Base-by-base conservation (phyloP, 1,284 basidiomycete genomes). In the Irpex sp. region DNA sequence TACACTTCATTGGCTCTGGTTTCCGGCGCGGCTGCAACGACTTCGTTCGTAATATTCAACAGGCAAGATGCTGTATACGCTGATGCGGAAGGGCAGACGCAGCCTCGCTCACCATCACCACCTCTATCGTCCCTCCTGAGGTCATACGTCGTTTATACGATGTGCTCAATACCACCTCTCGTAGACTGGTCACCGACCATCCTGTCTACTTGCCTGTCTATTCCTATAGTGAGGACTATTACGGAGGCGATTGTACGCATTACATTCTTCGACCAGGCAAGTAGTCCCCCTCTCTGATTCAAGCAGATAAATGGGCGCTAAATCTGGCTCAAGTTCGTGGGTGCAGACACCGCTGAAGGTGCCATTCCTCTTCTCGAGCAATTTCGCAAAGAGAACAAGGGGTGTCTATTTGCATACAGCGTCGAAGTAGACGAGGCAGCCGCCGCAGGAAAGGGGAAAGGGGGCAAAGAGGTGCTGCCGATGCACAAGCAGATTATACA, bases 251-350 rank as follows among this genome's bases (percentile, higher is more conserved):
- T 95, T 71, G 92, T 98, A 10, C 87, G 95, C 62, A 82, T 86
- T 38, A 98, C 97, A 2, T 98, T 98, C 85, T 98, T 97, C 78
- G 85, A 89, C 65, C 95, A 96, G 81, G 93, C 93, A 74, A 43
- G 86, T 78, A 43, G 86, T 78, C 6, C 49, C 11, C 68, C 32
- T 44, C 11, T n/a, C 42, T 15, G 63, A 6, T 13, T 24, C 49
- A 45, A 5, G 45, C 24, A 20, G 32, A 13, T 20, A 38, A 62
- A 15, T 68, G 15, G 49, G 4, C 11, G n/a, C 64, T 66, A 64
- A 42, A 7, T 9, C 67, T 38, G 6, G 1, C 7, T 65, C 18
- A 79, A 79, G 90, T 98, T 98, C 77, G 96, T 97, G 6, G 96
- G 96, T 1, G 96, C 94, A 4, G 96, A 98, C 72, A 93, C 93